Percentiles rank a stretch among this genome's conserved stretches.
These are phyloP conservation scores for Cordyceps pruinosa DNA, from an alignment of 2,329 filamentous ascomycete genomes.

Conservation along the genomic window DNA sequence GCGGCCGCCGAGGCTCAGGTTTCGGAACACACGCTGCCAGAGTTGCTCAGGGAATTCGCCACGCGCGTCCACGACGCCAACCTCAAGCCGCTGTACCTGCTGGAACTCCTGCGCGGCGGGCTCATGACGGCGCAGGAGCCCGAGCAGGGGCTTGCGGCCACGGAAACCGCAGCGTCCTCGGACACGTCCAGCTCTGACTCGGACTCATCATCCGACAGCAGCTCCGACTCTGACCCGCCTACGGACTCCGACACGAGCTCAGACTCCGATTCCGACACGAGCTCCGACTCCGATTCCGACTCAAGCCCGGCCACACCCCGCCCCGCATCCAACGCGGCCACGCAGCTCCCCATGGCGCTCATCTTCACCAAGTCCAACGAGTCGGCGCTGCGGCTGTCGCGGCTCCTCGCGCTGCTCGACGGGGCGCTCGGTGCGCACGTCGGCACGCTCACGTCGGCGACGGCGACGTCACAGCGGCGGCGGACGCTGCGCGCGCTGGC, in stretches of 20 bases:
- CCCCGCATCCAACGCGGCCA: constrained; percentile 5
- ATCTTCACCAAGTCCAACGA: constrained; percentile 92
- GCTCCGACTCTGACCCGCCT: constrained; percentile 22
- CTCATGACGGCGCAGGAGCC: constrained; percentile 32
- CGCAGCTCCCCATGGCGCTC: constrained; percentile 45
- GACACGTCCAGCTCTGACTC: constrained; percentile 17
- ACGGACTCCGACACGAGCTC: constrained; percentile 23
- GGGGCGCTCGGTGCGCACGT: constrained; percentile 50
- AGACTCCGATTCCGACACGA: constrained; percentile 15
- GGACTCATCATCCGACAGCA: constrained; percentile 16
- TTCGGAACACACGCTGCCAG: constrained; percentile 51
- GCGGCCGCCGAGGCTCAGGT: constrained; percentile 35
- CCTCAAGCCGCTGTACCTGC: constrained; percentile 76
- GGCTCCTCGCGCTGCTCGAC: constrained; percentile 63
- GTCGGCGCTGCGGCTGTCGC: constrained; percentile 75
- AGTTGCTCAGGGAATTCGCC: constrained; percentile 55
- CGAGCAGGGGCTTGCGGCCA: neutral
- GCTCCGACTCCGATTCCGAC: constrained; percentile 19
- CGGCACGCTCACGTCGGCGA: constrained; percentile 70
- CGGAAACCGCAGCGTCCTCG: constrained; percentile 11
- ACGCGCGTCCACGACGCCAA: constrained; percentile 62
- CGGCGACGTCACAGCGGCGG: constrained; percentile 62
- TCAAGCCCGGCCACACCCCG: constrained; percentile 20
- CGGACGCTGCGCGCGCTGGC: constrained; percentile 63
- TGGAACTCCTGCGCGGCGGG: constrained; percentile 61